Evolutionary conservation across 208 protist genomes (phyloP).

Genomic region (Wallacemonas sp.): DNA sequence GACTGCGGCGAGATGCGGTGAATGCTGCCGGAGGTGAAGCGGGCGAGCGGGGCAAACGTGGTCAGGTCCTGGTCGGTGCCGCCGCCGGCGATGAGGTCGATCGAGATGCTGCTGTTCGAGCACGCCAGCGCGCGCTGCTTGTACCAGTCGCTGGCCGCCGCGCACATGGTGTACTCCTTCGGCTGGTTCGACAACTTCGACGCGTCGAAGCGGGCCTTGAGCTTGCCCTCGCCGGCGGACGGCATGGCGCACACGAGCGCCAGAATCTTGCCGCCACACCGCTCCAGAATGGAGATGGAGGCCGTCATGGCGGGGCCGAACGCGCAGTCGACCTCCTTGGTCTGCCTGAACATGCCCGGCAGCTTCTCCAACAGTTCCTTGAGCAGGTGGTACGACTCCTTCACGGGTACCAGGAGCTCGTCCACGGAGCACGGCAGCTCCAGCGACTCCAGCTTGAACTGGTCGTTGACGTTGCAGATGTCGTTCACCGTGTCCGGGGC

Average conservation of each 20-base stretch:
- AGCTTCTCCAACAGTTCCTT: constrained; percentile 76
- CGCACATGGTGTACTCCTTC: constrained; percentile 87
- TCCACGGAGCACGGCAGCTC: constrained; percentile 76
- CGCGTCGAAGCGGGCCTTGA: constrained; percentile 87
- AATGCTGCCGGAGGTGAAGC: constrained; percentile 79
- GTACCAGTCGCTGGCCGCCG: constrained; percentile 94
- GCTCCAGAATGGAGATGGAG: constrained; percentile 83
- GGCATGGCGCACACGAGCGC: constrained; percentile 88
- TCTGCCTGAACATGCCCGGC: constrained; percentile 55
- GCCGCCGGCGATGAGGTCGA: constrained; percentile 90
- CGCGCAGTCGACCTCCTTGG: constrained; percentile 87
- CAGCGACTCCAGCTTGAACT: constrained; percentile 79
- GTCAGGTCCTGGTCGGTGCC: constrained; percentile 88
- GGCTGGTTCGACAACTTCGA: constrained; percentile 73
- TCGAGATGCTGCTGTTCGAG: constrained; percentile 87
- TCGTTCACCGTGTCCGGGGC: constrained; percentile 83
- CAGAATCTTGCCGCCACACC: constrained; percentile 94
- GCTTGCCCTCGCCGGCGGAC: constrained; percentile 82
- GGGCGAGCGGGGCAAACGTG: constrained; percentile 86
- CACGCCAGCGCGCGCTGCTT: constrained; percentile 94
- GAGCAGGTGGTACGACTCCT: constrained; percentile 69
- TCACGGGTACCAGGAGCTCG: constrained; percentile 80
- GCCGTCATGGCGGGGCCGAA: constrained; percentile 93
- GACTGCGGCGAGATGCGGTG: constrained; percentile 56
- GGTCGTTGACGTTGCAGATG: constrained; percentile 79